Evolutionary conservation across 495 filamentous ascomycete genomes (phyloP).

Genomic region (Neurospora pannonica): DNA sequence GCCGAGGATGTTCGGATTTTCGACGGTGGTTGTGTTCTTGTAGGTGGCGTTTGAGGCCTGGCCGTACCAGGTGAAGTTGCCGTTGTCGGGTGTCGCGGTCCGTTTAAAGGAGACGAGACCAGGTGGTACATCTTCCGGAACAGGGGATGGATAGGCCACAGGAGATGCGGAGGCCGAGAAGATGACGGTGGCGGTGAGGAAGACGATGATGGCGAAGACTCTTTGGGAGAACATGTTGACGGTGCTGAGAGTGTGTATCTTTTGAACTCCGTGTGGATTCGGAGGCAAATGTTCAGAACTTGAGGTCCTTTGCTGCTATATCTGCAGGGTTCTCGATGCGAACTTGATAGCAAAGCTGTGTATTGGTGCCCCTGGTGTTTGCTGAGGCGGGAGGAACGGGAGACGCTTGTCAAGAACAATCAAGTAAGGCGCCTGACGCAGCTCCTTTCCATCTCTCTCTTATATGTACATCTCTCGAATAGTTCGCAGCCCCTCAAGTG

Average conservation of each 20-base stretch:
- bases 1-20: too few relatives aligned
- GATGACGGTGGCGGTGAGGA: not conserved
- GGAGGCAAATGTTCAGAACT: not conserved
- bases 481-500: not conserved
- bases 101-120: not conserved
- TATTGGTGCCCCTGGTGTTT: not conserved
- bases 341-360: not conserved
- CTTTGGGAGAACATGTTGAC: not conserved
- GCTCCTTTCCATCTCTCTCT: not conserved
- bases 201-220: not conserved
- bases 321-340: not conserved
- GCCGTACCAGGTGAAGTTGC: not conserved
- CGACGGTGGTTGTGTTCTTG: not conserved
- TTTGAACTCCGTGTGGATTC: not conserved
- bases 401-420: not conserved
- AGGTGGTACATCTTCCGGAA: not conserved
- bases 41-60: not conserved
- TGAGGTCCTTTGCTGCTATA: not conserved
- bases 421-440: not conserved
- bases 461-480: not conserved
- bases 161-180: not conserved
- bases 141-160: not conserved
- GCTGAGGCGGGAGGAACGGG: not conserved
- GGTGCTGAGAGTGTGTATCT: not conserved
- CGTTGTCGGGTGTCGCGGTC: not conserved